phyloP scores from a whole-genome alignment of 768 basidiomycete genomes.

The Vishniacozyma victoriae region DNA sequence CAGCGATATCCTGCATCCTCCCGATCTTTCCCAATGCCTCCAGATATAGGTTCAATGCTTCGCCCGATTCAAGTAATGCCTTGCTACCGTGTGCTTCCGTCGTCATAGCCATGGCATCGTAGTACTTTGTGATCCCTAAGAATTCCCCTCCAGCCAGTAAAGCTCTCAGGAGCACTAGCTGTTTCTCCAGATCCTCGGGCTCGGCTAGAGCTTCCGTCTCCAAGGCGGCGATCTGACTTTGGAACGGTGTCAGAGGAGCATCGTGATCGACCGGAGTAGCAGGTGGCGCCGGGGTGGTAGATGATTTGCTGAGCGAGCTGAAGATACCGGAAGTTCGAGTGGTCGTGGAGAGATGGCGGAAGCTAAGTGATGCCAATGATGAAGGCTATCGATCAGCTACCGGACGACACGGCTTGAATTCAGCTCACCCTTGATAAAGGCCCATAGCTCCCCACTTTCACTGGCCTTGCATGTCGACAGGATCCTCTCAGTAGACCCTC shows the following conservation, averaged over 20 bases:
- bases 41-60: slow-evolving; percentile 20
- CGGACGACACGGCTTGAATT: no score
- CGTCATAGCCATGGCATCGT: slow-evolving; percentile 33
- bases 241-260: slow-evolving; percentile 26
- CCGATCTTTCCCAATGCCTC: slow-evolving; percentile 21
- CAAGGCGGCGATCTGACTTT: slow-evolving; percentile 32
- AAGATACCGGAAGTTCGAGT: background rate
- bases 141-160: slow-evolving; percentile 29
- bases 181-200: slow-evolving; percentile 19
- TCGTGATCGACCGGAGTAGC: slow-evolving; percentile 6
- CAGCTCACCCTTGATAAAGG: no score
- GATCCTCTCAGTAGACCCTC: no score
- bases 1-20: slow-evolving; percentile 53
- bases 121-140: slow-evolving; percentile 21
- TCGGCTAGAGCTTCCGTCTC: slow-evolving; percentile 31
- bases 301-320: background rate
- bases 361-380: no score
- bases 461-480: no score
- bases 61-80: slow-evolving; percentile 17
- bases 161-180: slow-evolving; percentile 32
- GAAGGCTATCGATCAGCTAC: no score
- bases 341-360: no score
- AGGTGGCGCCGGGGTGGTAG: background rate
- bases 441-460: no score
- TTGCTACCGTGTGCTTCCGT: slow-evolving; percentile 8